Percentiles rank a stretch among this genome's conserved stretches.
phyloP scores from a whole-genome alignment of 2,329 filamentous ascomycete genomes.

The Sordariomycetes sp. region DNA sequence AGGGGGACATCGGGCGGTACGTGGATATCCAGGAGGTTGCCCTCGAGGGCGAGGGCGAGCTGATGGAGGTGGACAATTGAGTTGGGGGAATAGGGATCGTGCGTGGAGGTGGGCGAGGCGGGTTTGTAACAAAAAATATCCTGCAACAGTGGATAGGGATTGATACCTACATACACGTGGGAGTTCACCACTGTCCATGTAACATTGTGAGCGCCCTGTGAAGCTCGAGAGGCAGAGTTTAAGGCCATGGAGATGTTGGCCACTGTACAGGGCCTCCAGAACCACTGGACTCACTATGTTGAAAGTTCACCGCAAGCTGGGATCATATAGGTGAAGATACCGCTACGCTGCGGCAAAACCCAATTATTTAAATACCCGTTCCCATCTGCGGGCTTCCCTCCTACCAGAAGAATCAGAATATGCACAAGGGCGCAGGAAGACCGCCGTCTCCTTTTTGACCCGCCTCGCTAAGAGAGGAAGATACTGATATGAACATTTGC shows the following conservation, averaged over 20 bases:
- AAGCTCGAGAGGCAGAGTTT: too few relatives aligned
- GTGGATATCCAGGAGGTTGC: slow-evolving; percentile 81
- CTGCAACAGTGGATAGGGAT: slow-evolving; percentile 8
- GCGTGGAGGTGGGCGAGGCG: slow-evolving; percentile 1
- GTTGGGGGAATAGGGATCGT: background rate
- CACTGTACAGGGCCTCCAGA: background rate
- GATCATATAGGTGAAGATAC: background rate
- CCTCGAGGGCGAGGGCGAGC: slow-evolving; percentile 52
- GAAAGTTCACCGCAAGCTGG: background rate
- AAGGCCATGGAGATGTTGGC: too few relatives aligned
- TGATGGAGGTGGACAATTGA: slow-evolving; percentile 56
- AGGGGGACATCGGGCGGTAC: slow-evolving; percentile 88
- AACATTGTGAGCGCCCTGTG: background rate
- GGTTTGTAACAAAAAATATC: slow-evolving; percentile 10
- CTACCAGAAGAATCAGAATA: background rate
- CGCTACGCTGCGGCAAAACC: background rate
- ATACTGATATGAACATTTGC: background rate
- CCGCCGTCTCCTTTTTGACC: background rate
- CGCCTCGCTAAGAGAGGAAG: background rate
- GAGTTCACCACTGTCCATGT: background rate
- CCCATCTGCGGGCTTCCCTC: background rate
- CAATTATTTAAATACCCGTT: background rate
- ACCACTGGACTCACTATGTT: background rate
- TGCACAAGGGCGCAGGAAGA: background rate
- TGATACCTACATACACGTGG: background rate